Evolutionary conservation across 2,329 filamentous ascomycete genomes (phyloP).

Genomic region (Xylaria arbuscula): DNA sequence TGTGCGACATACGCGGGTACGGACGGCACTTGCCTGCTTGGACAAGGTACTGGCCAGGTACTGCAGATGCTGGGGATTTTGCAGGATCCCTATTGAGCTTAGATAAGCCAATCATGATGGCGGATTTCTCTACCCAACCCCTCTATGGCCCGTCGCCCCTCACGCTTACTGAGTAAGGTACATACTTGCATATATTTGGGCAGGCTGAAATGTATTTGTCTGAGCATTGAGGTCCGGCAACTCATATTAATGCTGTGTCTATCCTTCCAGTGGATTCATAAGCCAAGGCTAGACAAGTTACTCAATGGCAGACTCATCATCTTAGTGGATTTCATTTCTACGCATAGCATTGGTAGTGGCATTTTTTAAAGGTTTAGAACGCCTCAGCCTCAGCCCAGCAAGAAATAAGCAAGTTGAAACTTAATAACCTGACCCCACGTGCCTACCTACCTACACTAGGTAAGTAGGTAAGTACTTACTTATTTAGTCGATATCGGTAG

Average conservation of each 20-base stretch:
- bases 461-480: neutral
- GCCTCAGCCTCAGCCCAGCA: too few species aligned
- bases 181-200: too few species aligned
- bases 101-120: constrained; percentile 17
- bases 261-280: too few species aligned
- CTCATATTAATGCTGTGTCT: too few species aligned
- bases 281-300: too few species aligned
- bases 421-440: neutral
- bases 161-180: neutral
- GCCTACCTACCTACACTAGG: neutral
- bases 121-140: neutral
- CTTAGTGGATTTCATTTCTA: too few species aligned
- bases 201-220: too few species aligned
- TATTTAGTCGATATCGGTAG: neutral
- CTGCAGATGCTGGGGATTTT: neutral
- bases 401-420: neutral
- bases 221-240: too few species aligned
- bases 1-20: neutral
- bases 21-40: constrained; percentile 5
- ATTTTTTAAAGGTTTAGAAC: too few species aligned
- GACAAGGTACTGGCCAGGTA: neutral
- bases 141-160: constrained; percentile 27
- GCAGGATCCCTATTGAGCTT: constrained; percentile 7
- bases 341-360: too few species aligned
- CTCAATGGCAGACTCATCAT: too few species aligned